These are phyloP conservation scores for Monoraphidium neglectum DNA, from an alignment of 139 green algal species.

Conservation along the genomic window DNA sequence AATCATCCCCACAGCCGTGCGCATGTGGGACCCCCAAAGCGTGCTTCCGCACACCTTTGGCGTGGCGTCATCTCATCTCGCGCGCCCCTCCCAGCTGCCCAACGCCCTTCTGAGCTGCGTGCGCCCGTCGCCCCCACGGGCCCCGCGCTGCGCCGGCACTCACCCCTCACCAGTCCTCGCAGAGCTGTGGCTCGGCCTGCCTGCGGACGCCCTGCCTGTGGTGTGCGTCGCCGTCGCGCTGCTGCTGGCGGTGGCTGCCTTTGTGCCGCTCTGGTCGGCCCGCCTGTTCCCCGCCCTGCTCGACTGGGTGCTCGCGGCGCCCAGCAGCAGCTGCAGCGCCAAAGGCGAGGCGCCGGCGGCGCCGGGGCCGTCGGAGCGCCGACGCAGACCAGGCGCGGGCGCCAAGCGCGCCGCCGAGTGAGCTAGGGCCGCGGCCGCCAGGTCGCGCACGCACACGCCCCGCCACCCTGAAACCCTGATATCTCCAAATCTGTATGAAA, in stretches of 20 bases:
- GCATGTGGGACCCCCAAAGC: too few species aligned
- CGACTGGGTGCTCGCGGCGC: background rate
- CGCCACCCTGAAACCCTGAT: background rate
- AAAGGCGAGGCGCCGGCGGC: background rate
- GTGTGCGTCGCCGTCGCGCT: background rate
- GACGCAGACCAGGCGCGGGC: background rate
- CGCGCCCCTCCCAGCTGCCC: background rate
- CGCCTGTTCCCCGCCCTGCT: slow-evolving; percentile 8
- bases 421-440: background rate
- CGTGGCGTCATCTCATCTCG: too few species aligned
- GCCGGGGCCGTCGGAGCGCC: background rate
- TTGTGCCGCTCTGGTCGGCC: slow-evolving; percentile 8
- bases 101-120: background rate
- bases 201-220: background rate
- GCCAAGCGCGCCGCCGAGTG: background rate
- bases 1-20: too few species aligned
- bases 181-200: background rate
- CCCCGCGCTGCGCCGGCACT: background rate
- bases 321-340: background rate
- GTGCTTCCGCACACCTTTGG: too few species aligned
- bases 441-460: background rate
- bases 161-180: background rate
- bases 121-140: background rate
- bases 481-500: background rate
- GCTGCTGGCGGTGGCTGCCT: slow-evolving; percentile 1